Conservation (phyloP, 371 early-diverging fungal species). For the Mortierella sp. region DNA sequence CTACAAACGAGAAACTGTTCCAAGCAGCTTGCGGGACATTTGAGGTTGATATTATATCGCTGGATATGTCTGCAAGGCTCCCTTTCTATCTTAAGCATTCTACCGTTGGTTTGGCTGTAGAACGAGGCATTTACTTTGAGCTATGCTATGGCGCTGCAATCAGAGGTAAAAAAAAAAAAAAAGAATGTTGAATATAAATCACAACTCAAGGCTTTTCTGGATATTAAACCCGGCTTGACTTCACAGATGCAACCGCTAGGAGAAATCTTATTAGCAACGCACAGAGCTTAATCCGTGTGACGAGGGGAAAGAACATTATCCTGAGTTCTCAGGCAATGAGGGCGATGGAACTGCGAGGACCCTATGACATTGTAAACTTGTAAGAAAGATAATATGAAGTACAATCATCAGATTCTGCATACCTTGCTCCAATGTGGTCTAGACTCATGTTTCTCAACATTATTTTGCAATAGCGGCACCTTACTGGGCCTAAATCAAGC, state of each 20-base stretch:
- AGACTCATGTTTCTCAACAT: too few species aligned
- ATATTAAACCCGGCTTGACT: not conserved
- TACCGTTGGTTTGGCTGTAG: slow-evolving; percentile 77
- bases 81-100: slow-evolving; percentile 80
- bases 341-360: slow-evolving; percentile 85
- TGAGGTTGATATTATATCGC: slow-evolving; percentile 90
- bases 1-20: slow-evolving; percentile 82
- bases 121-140: slow-evolving; percentile 89
- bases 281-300: slow-evolving; percentile 79
- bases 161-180: slow-evolving; percentile 62
- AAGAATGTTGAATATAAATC: not conserved
- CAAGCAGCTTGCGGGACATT: slow-evolving; percentile 81
- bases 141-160: slow-evolving; percentile 84
- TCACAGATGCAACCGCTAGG: slow-evolving; percentile 68
- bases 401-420: too few species aligned
- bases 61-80: slow-evolving; percentile 83
- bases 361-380: slow-evolving; percentile 90
- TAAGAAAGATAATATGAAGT: slow-evolving; percentile 53
- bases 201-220: not conserved
- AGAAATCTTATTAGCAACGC: slow-evolving; percentile 82
- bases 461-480: slow-evolving; percentile 31
- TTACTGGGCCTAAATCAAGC: slow-evolving; percentile 72
- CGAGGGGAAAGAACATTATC: slow-evolving; percentile 91
- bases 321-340: slow-evolving; percentile 83
- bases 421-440: too few species aligned